A percentile compares a stretch with the other conserved stretches of the same genome.
These are phyloP conservation scores for Botryotinia globosa DNA, from an alignment of 2,329 filamentous ascomycete genomes.

Conservation along the genomic window DNA sequence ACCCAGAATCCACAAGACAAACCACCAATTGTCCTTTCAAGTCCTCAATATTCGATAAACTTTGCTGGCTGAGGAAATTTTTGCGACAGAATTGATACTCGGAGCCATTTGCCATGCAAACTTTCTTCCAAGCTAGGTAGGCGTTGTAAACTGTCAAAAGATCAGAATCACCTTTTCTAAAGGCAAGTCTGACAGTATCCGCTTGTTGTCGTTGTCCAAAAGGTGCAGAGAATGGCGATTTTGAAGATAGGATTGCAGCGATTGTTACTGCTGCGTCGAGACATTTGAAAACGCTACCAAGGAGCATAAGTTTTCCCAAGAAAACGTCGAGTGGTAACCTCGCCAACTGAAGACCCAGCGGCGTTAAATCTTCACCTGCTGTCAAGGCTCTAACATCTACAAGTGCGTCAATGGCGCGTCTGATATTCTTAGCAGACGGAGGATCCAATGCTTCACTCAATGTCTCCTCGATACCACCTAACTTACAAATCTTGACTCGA, in stretches of 20 bases:
- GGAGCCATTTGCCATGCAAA: constrained; percentile 67
- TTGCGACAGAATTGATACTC: constrained; percentile 92
- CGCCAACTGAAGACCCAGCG: constrained; percentile 81
- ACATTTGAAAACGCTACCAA: constrained; percentile 84
- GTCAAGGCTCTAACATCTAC: constrained; percentile 92
- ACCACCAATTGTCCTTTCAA: constrained; percentile 88
- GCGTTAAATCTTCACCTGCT: constrained; percentile 74
- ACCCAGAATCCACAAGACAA: constrained; percentile 80
- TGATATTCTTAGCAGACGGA: constrained; percentile 87
- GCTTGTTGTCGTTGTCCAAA: constrained; percentile 82
- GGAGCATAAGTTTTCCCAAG: constrained; percentile 85
- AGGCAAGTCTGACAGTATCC: constrained; percentile 73
- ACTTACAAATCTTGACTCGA: constrained; percentile 94
- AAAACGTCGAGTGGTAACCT: constrained; percentile 91
- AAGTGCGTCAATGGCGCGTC: constrained; percentile 85
- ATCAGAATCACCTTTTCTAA: constrained; percentile 85
- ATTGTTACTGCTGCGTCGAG: constrained; percentile 89
- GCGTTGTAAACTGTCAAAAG: constrained; percentile 92
- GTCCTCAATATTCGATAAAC: constrained; percentile 88
- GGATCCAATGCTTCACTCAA: constrained; percentile 85
- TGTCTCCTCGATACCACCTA: constrained; percentile 89
- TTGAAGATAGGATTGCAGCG: constrained; percentile 89
- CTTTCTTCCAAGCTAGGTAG: constrained; percentile 82
- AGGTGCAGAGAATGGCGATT: constrained; percentile 86
- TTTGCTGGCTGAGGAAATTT: constrained; percentile 89